Base-by-base conservation (phyloP, 1,284 basidiomycete genomes). In the Inonotus hispidus region DNA sequence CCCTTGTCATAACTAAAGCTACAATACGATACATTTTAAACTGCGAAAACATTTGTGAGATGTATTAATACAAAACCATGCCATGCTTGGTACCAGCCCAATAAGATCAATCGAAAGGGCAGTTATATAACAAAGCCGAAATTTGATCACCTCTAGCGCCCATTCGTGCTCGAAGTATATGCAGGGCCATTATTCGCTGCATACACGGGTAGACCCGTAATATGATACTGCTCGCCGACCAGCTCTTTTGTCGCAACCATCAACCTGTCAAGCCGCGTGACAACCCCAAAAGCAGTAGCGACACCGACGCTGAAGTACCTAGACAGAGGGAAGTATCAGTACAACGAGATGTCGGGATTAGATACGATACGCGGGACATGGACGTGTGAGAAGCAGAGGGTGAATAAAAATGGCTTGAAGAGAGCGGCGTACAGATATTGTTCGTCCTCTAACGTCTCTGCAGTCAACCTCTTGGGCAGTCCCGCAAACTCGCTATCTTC, bases 201-300 rank as follows among this genome's bases (percentile, higher is more conserved):
- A 21, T 43, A 43, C 16, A 43, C n/a, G 1, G 41, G 59, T 39
- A 61, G 32, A 13, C 88, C 88, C 59, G 85, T 79, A 14, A 90
- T 88, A 68, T 90, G 85, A 67, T 88, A 91, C 66, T 88, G 87
- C 69, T 92, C 89, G 0, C 90, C 90, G 0, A 92, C 90, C 53
- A 92, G 74, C 69, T 90, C 87, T 68, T 92, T 92, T 16, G 83
- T 81, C 1, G 88, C 88, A 1, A 90, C 67, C 86, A 90, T 90
- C 53, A 92, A 72, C 60, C 82, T 75, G 66, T 92, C 90, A 41
- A 92, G 71, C 3, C 86, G 77, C 11, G 80, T 79, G 37, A 92
- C 74, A 54, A 92, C 80, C 0, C 81, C 80, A 65, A 83, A 90
- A 0, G 86, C 77, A 1, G 85, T 88, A 0, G 85, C 81, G 29